A percentile compares a stretch with the other conserved stretches of the same genome.
Evolutionary conservation across 768 basidiomycete species (phyloP).

Genomic region (Plicaturopsis crispa): DNA sequence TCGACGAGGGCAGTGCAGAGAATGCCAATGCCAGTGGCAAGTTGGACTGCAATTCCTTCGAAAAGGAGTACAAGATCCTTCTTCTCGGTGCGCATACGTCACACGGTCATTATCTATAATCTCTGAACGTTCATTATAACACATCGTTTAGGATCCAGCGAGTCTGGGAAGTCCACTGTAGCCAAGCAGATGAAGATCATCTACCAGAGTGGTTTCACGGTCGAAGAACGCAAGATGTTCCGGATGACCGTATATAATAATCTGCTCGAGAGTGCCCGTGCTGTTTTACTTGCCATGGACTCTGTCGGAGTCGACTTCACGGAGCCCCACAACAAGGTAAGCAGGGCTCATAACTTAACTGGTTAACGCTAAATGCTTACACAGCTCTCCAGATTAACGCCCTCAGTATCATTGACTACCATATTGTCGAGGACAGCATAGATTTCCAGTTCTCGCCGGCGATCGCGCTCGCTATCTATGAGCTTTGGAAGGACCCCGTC

Average conservation of each 20-base stretch:
- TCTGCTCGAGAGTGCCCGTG: conserved; percentile 84
- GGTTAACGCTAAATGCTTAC: no score
- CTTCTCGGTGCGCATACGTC: no score
- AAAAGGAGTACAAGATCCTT: conserved; percentile 58
- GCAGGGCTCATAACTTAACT: no score
- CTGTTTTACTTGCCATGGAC: conserved; percentile 77
- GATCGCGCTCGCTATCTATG: conserved; percentile 59
- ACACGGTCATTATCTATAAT: no score
- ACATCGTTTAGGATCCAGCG: conserved; percentile 43
- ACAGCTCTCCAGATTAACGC: conserved; percentile 30
- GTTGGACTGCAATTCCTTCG: conserved; percentile 42
- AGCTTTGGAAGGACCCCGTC: conserved; percentile 66
- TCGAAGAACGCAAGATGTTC: conserved; percentile 71
- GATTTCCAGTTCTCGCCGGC: conserved; percentile 47
- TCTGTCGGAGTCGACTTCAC: conserved; percentile 78
- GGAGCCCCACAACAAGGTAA: conserved; percentile 54
- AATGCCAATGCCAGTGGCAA: conserved; percentile 53
- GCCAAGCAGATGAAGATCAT: conserved; percentile 76
- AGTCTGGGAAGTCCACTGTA: conserved; percentile 63
- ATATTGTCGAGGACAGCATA: no score
- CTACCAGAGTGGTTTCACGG: conserved; percentile 75
- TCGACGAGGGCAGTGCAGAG: no score
- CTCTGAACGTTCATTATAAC: no score
- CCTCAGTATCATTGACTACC: conserved; percentile 58
- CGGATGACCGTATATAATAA: conserved; percentile 78